phyloP scores from a whole-genome alignment of 1,284 basidiomycete species.

The Puccinia polysora region DNA sequence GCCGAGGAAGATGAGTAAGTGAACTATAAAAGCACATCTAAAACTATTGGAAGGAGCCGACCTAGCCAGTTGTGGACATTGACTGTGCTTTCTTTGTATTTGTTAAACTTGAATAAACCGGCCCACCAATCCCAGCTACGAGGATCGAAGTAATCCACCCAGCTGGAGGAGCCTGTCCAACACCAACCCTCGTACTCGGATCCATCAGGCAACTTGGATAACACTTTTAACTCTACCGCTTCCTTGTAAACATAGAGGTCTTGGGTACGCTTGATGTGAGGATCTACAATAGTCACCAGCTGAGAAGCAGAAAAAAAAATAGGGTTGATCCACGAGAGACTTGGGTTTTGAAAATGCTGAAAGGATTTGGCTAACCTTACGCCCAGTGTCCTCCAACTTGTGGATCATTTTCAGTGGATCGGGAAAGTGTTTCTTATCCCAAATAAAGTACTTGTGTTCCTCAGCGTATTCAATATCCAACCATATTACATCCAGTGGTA shows the following conservation, averaged over 20 bases:
- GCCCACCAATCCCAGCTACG: slow-evolving; percentile 87
- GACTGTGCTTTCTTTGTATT: slow-evolving; percentile 52
- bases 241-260: slow-evolving; percentile 80
- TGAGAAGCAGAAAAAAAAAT: slow-evolving; percentile 51
- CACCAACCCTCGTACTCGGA: slow-evolving; percentile 96
- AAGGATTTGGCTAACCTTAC: slow-evolving; percentile 67
- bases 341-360: background rate
- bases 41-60: slow-evolving; percentile 38
- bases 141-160: slow-evolving; percentile 97
- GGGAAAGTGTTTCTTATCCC: slow-evolving; percentile 87
- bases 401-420: slow-evolving; percentile 89
- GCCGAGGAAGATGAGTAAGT: slow-evolving; percentile 65
- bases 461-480: slow-evolving; percentile 87
- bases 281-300: slow-evolving; percentile 97
- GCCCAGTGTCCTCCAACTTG: slow-evolving; percentile 73
- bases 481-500: slow-evolving; percentile 97
- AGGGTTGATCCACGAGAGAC: background rate
- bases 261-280: slow-evolving; percentile 80
- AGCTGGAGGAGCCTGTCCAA: slow-evolving; percentile 90
- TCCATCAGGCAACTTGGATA: slow-evolving; percentile 72
- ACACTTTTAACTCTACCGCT: slow-evolving; percentile 71
- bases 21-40: slow-evolving; percentile 52
- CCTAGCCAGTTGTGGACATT: slow-evolving; percentile 46
- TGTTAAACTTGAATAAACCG: slow-evolving; percentile 66
- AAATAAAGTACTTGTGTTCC: slow-evolving; percentile 95